A percentile compares a stretch with the other conserved stretches of the same genome.
Evolutionary conservation across 2,329 filamentous ascomycete genomes (phyloP).

Genomic region (Penicillium sp.): DNA sequence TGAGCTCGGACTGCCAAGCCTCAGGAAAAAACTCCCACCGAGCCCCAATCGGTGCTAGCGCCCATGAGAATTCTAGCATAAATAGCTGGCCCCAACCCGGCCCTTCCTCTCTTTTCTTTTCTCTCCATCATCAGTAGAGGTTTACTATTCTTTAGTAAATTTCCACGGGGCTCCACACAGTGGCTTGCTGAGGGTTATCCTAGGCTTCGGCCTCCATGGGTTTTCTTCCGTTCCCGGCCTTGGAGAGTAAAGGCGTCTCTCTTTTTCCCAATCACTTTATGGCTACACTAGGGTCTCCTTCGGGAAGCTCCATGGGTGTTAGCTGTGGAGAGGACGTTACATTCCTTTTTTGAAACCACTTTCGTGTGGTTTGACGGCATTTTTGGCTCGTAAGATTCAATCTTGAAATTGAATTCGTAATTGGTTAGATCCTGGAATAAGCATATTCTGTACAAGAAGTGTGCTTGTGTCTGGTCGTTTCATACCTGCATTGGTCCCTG

Average conservation of each 20-base stretch:
- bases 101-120: conserved; percentile 39
- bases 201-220: conserved; percentile 45
- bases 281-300: conserved; percentile 47
- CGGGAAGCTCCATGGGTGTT: conserved; percentile 44
- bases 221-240: conserved; percentile 55
- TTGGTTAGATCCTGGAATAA: no score
- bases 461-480: no score
- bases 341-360: conserved; percentile 30
- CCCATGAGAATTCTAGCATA: conserved; percentile 24
- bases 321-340: conserved; percentile 53
- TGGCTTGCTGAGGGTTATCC: conserved; percentile 55
- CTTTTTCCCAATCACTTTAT: conserved; percentile 49
- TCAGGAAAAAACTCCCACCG: conserved; percentile 9
- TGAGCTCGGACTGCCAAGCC: no score
- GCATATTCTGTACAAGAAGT: no score
- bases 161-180: conserved; percentile 49
- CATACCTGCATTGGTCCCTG: no score
- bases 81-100: conserved; percentile 23
- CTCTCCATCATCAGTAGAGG: conserved; percentile 55
- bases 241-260: conserved; percentile 45
- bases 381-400: neutral
- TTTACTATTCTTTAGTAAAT: conserved; percentile 53
- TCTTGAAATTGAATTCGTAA: neutral
- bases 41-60: conserved; percentile 29
- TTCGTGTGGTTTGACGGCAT: neutral